Evolutionary conservation across 805 yeast genomes (phyloP).

Genomic region (Pichia cabralensis): DNA sequence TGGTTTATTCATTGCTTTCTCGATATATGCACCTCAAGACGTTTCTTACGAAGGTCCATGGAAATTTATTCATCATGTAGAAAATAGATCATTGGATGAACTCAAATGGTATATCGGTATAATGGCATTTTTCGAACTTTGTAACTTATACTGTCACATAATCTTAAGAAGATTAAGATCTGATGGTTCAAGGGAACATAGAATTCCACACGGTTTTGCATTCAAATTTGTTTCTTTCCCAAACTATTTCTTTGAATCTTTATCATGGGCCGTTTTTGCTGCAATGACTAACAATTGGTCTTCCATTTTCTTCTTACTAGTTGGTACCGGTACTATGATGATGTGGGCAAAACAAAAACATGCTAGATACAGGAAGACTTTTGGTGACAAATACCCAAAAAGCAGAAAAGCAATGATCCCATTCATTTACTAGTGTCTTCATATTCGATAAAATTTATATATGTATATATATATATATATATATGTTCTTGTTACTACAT

Average conservation of each 20-base stretch:
- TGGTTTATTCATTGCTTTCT: slow-evolving; percentile 39
- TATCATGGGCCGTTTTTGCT: slow-evolving; percentile 66
- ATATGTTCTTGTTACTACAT: too few relatives aligned
- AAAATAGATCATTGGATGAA: slow-evolving; percentile 27
- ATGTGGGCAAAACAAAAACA: slow-evolving; percentile 89
- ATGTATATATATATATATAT: not conserved
- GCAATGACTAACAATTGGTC: slow-evolving; percentile 70
- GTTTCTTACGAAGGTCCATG: slow-evolving; percentile 14
- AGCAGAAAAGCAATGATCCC: slow-evolving; percentile 77
- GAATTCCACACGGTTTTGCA: slow-evolving; percentile 76
- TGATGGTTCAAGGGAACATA: slow-evolving; percentile 47
- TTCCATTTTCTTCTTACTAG: slow-evolving; percentile 57
- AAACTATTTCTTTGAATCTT: slow-evolving; percentile 81
- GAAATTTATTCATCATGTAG: slow-evolving; percentile 34
- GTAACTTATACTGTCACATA: slow-evolving; percentile 66
- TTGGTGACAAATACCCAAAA: slow-evolving; percentile 72
- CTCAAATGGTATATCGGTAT: slow-evolving; percentile 29
- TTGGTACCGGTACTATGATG: slow-evolving; percentile 77
- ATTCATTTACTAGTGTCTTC: slow-evolving; percentile 37
- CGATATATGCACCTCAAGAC: slow-evolving; percentile 24
- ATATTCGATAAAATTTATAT: not conserved
- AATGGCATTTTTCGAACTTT: slow-evolving; percentile 54
- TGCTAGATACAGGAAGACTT: slow-evolving; percentile 50
- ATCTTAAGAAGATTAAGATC: slow-evolving; percentile 52
- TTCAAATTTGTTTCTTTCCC: slow-evolving; percentile 82